These are phyloP conservation scores for Lactarius hatsudake DNA, from an alignment of 768 basidiomycete genomes.

Conservation along the genomic window DNA sequence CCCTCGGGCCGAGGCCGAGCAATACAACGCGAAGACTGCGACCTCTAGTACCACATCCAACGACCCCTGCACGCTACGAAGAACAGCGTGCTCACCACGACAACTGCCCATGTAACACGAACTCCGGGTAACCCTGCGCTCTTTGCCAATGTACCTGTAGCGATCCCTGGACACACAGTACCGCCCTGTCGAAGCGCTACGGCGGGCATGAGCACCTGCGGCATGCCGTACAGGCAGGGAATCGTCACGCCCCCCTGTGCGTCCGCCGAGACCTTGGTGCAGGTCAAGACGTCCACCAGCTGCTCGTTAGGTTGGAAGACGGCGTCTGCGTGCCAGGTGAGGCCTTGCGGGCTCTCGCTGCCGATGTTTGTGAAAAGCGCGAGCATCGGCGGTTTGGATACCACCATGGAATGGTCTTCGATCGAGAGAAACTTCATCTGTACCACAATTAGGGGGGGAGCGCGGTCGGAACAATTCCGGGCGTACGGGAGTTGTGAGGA, in stretches of 20 bases:
- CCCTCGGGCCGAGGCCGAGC: background rate
- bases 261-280: conserved; percentile 39
- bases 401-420: conserved; percentile 41
- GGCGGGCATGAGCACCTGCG: conserved; percentile 41
- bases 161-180: conserved; percentile 27
- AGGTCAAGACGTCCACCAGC: conserved; percentile 55
- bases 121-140: conserved; percentile 13
- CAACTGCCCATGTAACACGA: conserved; percentile 18
- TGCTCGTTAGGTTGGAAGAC: conserved; percentile 41
- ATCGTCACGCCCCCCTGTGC: conserved; percentile 43
- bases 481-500: conserved; percentile 48
- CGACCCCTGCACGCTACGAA: conserved; percentile 15
- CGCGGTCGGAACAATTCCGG: background rate
- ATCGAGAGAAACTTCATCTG: conserved; percentile 49
- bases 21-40: background rate
- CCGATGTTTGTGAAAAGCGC: conserved; percentile 57
- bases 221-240: conserved; percentile 43
- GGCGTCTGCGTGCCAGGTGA: conserved; percentile 45
- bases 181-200: conserved; percentile 32
- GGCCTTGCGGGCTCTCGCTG: conserved; percentile 32
- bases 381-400: conserved; percentile 57
- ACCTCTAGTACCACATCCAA: conserved; percentile 14
- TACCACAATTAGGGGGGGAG: background rate
- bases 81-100: conserved; percentile 17
- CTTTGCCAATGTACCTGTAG: conserved; percentile 24